phyloP scores from a whole-genome alignment of 169 alveolate species.

The Babesia gibsoni region DNA sequence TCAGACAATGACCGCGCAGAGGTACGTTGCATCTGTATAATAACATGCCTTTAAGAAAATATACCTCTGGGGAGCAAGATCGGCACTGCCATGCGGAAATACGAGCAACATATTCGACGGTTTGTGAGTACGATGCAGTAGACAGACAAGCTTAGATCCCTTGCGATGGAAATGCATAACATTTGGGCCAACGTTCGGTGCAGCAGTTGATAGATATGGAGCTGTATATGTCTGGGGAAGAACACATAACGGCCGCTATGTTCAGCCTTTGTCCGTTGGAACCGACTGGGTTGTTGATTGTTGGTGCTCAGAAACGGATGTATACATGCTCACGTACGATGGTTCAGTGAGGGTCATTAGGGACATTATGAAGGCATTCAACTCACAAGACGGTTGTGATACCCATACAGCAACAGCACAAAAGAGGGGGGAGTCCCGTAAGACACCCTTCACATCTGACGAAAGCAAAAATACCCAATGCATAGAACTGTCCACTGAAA shows the following conservation, averaged over 20 bases:
- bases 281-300: slow-evolving; percentile 4
- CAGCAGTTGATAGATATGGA: slow-evolving; percentile 20
- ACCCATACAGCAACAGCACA: no score
- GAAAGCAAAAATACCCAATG: no score
- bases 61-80: slow-evolving; percentile 19
- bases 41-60: slow-evolving; percentile 2
- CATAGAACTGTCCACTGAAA: no score
- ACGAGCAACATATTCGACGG: slow-evolving; percentile 21
- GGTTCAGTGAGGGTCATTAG: slow-evolving; percentile 26
- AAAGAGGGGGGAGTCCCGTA: no score
- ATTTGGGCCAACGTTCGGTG: slow-evolving; percentile 62
- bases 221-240: slow-evolving; percentile 56
- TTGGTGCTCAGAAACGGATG: slow-evolving; percentile 45
- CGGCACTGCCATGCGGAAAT: slow-evolving; percentile 51
- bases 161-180: slow-evolving; percentile 20
- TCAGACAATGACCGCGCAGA: background rate
- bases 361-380: background rate
- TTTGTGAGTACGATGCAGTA: background rate
- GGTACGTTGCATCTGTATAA: background rate
- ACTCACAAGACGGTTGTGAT: background rate
- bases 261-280: background rate
- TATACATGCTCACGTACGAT: slow-evolving; percentile 21
- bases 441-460: no score
- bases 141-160: background rate
- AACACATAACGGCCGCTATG: slow-evolving; percentile 6